Percentiles rank a stretch among this genome's conserved stretches.
Conservation (phyloP, 2,329 filamentous ascomycete species). For the Elsinoe australis region DNA sequence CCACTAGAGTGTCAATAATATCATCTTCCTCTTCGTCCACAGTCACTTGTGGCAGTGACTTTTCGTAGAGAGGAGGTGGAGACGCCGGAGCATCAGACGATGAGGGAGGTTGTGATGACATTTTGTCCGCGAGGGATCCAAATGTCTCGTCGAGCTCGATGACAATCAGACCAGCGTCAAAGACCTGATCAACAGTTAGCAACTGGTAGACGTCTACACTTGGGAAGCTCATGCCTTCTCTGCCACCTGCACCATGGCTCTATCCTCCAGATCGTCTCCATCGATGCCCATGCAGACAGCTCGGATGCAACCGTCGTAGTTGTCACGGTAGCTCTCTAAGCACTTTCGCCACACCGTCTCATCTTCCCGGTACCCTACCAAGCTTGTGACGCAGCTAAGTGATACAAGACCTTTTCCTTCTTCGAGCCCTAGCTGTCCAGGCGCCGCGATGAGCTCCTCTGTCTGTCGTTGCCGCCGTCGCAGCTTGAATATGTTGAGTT, state of each 20-base stretch:
- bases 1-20: background rate
- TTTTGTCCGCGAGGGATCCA: background rate
- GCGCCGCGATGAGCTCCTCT: background rate
- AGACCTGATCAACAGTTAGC: background rate
- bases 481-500: constrained; percentile 10
- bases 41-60: background rate
- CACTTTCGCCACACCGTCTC: constrained; percentile 8
- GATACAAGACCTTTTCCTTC: background rate
- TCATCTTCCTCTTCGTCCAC: background rate
- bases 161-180: background rate
- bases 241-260: constrained; percentile 1
- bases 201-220: background rate
- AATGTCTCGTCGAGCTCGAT: constrained; percentile 9
- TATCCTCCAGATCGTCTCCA: constrained; percentile 3
- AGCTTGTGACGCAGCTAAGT: constrained; percentile 4
- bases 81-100: background rate
- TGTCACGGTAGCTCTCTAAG: constrained; percentile 8
- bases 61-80: background rate
- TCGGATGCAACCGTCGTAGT: constrained; percentile 2
- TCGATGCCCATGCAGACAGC: constrained; percentile 13
- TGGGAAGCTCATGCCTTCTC: background rate
- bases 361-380: constrained; percentile 8
- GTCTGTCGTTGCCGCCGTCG: background rate
- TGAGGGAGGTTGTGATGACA: background rate
- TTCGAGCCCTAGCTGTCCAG: background rate